Evolutionary conservation across 2,329 filamentous ascomycete genomes (phyloP).

Genomic region (Pochonia chlamydosporia): DNA sequence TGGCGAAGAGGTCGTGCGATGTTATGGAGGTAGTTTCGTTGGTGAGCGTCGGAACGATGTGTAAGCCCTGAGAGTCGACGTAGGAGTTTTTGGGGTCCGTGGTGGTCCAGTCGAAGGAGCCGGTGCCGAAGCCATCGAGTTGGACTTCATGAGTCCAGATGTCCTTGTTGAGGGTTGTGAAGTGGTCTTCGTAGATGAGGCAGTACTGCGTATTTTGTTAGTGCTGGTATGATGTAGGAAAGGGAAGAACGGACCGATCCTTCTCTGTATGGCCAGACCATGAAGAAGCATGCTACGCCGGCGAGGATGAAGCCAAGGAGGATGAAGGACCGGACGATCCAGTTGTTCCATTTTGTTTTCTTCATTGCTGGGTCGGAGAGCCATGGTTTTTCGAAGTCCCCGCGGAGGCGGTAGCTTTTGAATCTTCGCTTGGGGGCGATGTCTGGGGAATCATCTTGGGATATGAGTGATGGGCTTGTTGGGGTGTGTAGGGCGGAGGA

Average conservation of each 20-base stretch:
- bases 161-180: slow-evolving; percentile 34
- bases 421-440: slow-evolving; percentile 16
- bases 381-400: slow-evolving; percentile 33
- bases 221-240: background rate
- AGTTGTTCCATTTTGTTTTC: slow-evolving; percentile 28
- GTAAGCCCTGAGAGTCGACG: slow-evolving; percentile 40
- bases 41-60: slow-evolving; percentile 50
- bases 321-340: slow-evolving; percentile 25
- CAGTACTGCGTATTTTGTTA: slow-evolving; percentile 33
- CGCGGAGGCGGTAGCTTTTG: slow-evolving; percentile 26
- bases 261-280: slow-evolving; percentile 19
- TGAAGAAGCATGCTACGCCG: slow-evolving; percentile 26
- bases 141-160: slow-evolving; percentile 45
- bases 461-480: background rate
- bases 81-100: slow-evolving; percentile 40
- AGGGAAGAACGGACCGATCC: slow-evolving; percentile 12
- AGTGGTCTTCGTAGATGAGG: slow-evolving; percentile 44
- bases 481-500: slow-evolving; percentile 1
- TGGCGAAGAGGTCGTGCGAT: slow-evolving; percentile 28
- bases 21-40: slow-evolving; percentile 33
- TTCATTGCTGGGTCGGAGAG: slow-evolving; percentile 25
- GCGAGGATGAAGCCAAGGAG: slow-evolving; percentile 27
- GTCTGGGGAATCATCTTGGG: slow-evolving; percentile 4
- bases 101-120: slow-evolving; percentile 50
- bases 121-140: slow-evolving; percentile 39